phyloP scores from a whole-genome alignment of 768 basidiomycete species.

The Lepiota brunneoincarnata region DNA sequence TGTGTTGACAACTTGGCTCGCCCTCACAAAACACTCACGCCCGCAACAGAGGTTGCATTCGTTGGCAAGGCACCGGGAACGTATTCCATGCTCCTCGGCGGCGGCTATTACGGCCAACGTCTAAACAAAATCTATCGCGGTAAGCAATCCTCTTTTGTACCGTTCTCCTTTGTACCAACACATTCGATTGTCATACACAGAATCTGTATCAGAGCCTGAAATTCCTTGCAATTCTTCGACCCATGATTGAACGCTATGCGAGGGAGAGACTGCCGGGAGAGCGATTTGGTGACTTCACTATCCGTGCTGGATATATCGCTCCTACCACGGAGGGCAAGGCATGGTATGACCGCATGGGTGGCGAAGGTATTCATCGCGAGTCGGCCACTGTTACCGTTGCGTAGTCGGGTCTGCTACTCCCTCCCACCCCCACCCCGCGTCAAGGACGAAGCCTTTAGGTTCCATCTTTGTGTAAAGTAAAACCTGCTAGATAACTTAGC shows the following conservation, averaged over 20 bases:
- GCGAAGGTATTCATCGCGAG: slow-evolving; percentile 59
- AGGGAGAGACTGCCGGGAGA: slow-evolving; percentile 85
- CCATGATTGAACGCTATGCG: slow-evolving; percentile 95
- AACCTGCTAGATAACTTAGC: no score
- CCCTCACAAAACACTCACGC: not conserved
- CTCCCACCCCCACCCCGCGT: no score
- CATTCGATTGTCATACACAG: slow-evolving; percentile 32
- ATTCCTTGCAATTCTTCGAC: slow-evolving; percentile 83
- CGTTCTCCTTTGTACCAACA: not conserved
- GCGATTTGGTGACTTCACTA: slow-evolving; percentile 93
- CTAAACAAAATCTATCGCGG: slow-evolving; percentile 95
- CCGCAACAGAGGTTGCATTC: slow-evolving; percentile 79
- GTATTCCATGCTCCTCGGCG: slow-evolving; percentile 94
- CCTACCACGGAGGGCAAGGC: slow-evolving; percentile 78
- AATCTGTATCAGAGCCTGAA: slow-evolving; percentile 87
- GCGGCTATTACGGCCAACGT: slow-evolving; percentile 91
- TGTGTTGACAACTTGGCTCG: slow-evolving; percentile 19
- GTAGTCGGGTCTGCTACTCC: not conserved
- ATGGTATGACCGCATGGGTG: slow-evolving; percentile 87
- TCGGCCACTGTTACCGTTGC: slow-evolving; percentile 13
- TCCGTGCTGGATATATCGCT: slow-evolving; percentile 88
- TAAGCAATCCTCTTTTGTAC: slow-evolving; percentile 23
- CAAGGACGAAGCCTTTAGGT: no score
- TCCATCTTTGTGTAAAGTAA: no score
- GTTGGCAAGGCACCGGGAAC: slow-evolving; percentile 93